These are phyloP conservation scores for Aspergillus phoenicis DNA, from an alignment of 2,329 filamentous ascomycete genomes.

Conservation along the genomic window DNA sequence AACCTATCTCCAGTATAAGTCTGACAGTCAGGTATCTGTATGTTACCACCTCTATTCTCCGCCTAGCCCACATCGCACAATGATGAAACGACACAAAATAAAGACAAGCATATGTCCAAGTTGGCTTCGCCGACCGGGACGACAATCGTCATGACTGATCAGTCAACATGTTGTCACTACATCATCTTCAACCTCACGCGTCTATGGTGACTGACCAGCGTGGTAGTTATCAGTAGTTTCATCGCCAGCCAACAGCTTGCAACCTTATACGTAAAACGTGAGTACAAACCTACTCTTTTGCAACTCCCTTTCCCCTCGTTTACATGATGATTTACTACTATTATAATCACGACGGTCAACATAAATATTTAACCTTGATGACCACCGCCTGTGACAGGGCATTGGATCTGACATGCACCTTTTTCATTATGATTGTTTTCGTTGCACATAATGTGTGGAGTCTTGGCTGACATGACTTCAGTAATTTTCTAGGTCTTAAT, in stretches of 20 bases:
- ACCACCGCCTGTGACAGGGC: constrained; percentile 77
- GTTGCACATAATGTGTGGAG: constrained; percentile 5
- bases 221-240: background rate
- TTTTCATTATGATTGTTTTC: background rate
- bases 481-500: background rate
- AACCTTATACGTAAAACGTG: constrained; percentile 19
- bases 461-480: constrained; percentile 14
- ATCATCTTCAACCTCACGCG: constrained; percentile 18
- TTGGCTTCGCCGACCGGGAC: constrained; percentile 52
- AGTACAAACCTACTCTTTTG: constrained; percentile 17
- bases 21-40: background rate
- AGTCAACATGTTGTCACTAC: constrained; percentile 30
- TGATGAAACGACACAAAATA: constrained; percentile 81
- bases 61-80: constrained; percentile 40
- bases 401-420: constrained; percentile 34
- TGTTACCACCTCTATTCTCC: constrained; percentile 23
- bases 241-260: background rate
- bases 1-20: background rate
- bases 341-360: constrained; percentile 86
- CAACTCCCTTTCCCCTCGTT: constrained; percentile 14
- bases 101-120: constrained; percentile 99
- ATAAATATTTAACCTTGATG: constrained; percentile 73
- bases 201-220: constrained; percentile 28
- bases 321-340: constrained; percentile 67
- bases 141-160: constrained; percentile 56